Base-by-base conservation (phyloP, 371 early-diverging fungal genomes). In the Blakeslea trispora region DNA sequence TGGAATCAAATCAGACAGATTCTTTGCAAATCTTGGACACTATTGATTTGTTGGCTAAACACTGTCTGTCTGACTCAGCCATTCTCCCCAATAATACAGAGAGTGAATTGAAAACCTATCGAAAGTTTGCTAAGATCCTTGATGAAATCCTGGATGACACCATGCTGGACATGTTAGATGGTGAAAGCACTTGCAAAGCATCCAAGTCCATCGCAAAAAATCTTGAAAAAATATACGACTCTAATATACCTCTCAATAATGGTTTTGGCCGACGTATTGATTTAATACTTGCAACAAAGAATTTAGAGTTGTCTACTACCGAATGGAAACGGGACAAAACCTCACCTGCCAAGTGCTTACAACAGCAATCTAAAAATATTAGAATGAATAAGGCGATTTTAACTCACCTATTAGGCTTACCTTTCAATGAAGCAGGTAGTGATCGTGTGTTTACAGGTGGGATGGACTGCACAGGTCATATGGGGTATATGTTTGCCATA, bases 211-310 rank as follows among this genome's bases (percentile, higher is more conserved):
- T 60, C 43, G 60, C 61, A 50, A 61, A 50, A 51, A 51, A 50
- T 45, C 55, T 50, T 46, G 61, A 55, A 50, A 50, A 45, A 8
- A 54, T 61, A 50, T 61, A 50, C 40, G 47, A 40, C 24, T 41
- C 50, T 40, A 50, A n/a, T 41, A 61, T 61, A 50, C 61, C 61
- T 45, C 51, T 61, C 19, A 61, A 51, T 51, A 37, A 41, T 39
- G 61, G 61, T 34, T 61, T 61, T 22, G 55, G 61, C 45, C 45
- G 61, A 31, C 45, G 56, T 45, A 61, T 52, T 37, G 56, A 61
- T 52, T 48, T 56, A 31, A 34, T 61, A 35, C 34, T 59, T 31
- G 17, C 47, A 22, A 53, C 28, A 28, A 28, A 28, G 28, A 28
- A 28, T 7, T 28, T 53, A 35, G 42, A 53, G 35, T 35, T 53